A percentile compares a stretch with the other conserved stretches of the same genome.
phyloP scores from a whole-genome alignment of 164 flowering plant genomes.

The Tinospora cordifolia region DNA sequence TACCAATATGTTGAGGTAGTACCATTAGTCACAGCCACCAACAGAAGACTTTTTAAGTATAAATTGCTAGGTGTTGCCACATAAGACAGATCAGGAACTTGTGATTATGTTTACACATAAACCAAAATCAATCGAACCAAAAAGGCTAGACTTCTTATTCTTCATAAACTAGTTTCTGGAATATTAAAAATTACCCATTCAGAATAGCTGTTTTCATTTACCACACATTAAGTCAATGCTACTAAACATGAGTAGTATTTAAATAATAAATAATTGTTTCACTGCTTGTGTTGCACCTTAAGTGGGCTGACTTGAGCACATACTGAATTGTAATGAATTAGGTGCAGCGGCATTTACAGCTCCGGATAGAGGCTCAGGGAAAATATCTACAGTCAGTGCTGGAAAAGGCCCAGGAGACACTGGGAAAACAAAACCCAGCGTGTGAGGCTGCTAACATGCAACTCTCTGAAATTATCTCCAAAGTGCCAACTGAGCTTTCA shows the following conservation, averaged over 20 bases:
- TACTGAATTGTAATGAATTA: conserved; percentile 16
- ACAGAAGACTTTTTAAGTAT: background rate
- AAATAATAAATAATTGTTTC: background rate
- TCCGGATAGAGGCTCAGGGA: conserved; percentile 82
- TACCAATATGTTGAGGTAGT: background rate
- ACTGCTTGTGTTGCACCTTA: background rate
- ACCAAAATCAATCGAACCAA: background rate
- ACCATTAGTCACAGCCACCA: background rate
- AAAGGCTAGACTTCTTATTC: background rate
- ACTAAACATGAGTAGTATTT: background rate
- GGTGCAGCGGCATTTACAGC: conserved; percentile 82
- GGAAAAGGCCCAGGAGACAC: conserved; percentile 81
- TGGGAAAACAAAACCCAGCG: conserved; percentile 64
- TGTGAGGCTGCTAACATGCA: conserved; percentile 72
- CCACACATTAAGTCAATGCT: background rate
- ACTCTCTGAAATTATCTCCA: conserved; percentile 63
- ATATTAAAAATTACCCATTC: background rate
- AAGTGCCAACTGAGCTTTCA: conserved; percentile 50
- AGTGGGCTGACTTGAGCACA: background rate
- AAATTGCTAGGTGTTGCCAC: background rate
- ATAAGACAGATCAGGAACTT: background rate
- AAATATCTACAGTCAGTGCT: conserved; percentile 70
- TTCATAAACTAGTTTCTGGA: background rate
- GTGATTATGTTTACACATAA: background rate
- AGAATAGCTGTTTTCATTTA: background rate